These are phyloP conservation scores for Cercospora sesami DNA, from an alignment of 2,329 filamentous ascomycete species.

Conservation along the genomic window DNA sequence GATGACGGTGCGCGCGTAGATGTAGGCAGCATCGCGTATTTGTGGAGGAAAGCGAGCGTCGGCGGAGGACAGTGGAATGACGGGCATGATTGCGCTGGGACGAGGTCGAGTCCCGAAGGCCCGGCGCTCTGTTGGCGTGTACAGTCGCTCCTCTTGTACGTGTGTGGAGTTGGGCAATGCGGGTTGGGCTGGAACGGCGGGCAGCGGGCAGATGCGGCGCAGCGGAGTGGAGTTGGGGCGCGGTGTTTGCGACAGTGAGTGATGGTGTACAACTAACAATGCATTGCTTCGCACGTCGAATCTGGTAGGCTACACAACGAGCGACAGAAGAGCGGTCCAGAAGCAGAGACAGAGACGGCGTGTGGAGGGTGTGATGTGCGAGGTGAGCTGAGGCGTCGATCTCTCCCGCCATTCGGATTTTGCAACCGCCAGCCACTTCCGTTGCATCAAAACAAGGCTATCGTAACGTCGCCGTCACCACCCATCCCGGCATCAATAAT, in stretches of 20 bases:
- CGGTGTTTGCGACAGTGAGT: background rate
- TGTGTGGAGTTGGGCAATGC: background rate
- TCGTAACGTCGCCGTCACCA: background rate
- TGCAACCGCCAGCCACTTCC: background rate
- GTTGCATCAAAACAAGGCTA: background rate
- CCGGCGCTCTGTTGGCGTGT: background rate
- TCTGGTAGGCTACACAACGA: conserved; percentile 8
- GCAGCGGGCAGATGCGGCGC: background rate
- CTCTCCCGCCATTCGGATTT: background rate
- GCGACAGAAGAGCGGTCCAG: conserved; percentile 6
- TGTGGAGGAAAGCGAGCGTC: conserved; percentile 35
- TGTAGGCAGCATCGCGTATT: conserved; percentile 16
- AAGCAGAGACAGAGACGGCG: background rate
- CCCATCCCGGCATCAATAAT: background rate
- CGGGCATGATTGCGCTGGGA: conserved; percentile 18
- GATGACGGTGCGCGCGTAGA: conserved; percentile 7
- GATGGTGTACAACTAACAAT: background rate
- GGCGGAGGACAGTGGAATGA: conserved; percentile 10
- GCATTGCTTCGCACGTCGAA: background rate
- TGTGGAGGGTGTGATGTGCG: background rate
- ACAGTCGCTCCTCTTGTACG: background rate
- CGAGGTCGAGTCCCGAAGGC: background rate
- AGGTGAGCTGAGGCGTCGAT: background rate
- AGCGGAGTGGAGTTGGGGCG: background rate
- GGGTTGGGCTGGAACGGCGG: background rate